Base-by-base conservation (phyloP, 257 asterid species). In the Solanum chmielewskii region DNA sequence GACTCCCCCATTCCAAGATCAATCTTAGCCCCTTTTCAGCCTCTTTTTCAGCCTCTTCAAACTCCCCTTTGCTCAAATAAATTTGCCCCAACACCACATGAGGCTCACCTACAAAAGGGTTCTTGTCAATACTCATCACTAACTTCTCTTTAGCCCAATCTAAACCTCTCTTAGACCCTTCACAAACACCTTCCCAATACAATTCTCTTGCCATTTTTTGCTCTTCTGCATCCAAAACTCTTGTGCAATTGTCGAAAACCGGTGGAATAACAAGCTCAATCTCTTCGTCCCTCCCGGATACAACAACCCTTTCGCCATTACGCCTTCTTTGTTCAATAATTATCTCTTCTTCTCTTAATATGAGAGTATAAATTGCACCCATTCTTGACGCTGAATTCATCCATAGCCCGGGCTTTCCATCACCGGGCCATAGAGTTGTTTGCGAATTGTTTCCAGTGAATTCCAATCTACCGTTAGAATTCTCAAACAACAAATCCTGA, bases 171-270 rank as follows among this genome's bases (percentile, higher is more conserved):
- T 88, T 89, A n/a, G 85, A 90, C 78, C 85, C 91, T 13, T 84
- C 82, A 85, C 94, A 93, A n/a, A 97, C 93, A n/a, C 96, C 98
- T 68, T 92, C 94, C 98, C 98, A 95, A 86, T 97, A 97, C 88
- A 94, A 23, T 18, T 95, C 99, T 88, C 95, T 89, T 27, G 96
- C 97, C 4, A 10, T 71, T 14, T 89, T 91, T 91, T 94, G 96
- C 45, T 92, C 98, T 6, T 83, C 39, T 2, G 93, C 85, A 31
- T 90, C 94, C 39, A 97, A 39, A 11, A 95, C 83, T 37, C 82
- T 77, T 0, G 86, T 94, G 91, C 98, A 94, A 0, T 83, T 71
- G 5, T 95, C 91, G 33, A 94, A 92, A 2, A 94, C 93, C 1
- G 98, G 98, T 2, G 99, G 98, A 1, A 94, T 88, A 27, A 94